Evolutionary conservation across 2,329 filamentous ascomycete genomes (phyloP).

Genomic region (Epichloe sibirici): DNA sequence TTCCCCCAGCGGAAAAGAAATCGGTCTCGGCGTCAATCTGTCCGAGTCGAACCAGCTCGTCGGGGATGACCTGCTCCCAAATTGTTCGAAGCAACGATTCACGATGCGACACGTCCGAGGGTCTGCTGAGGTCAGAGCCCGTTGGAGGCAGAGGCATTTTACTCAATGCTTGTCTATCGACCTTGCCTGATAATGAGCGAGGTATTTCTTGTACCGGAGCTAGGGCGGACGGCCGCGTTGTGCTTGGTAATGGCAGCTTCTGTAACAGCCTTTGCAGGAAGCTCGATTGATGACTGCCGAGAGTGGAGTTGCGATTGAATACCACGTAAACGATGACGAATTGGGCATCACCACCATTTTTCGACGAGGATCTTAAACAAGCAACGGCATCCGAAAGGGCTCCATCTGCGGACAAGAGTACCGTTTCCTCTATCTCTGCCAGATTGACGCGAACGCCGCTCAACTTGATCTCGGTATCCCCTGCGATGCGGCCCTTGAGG

Average conservation of each 20-base stretch:
- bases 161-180: background rate
- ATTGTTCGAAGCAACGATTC: background rate
- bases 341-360: too few relatives aligned
- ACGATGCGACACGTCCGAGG: background rate
- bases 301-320: background rate
- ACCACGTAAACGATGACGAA: background rate
- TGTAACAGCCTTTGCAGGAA: background rate
- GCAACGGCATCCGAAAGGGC: constrained; percentile 12
- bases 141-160: background rate
- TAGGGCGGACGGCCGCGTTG: background rate
- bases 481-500: constrained; percentile 24
- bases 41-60: background rate
- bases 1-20: background rate
- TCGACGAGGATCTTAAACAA: constrained; percentile 1
- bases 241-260: background rate
- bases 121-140: background rate
- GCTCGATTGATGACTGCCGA: background rate
- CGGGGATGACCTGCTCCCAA: background rate
- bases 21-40: background rate
- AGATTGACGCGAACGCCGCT: constrained; percentile 34
- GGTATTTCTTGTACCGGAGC: background rate
- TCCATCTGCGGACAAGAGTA: constrained; percentile 12
- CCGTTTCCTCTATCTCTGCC: constrained; percentile 21
- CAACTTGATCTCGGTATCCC: constrained; percentile 34
- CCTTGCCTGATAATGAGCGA: background rate